Evolutionary conservation across 768 basidiomycete species (phyloP).

Genomic region (Trametes villosa): DNA sequence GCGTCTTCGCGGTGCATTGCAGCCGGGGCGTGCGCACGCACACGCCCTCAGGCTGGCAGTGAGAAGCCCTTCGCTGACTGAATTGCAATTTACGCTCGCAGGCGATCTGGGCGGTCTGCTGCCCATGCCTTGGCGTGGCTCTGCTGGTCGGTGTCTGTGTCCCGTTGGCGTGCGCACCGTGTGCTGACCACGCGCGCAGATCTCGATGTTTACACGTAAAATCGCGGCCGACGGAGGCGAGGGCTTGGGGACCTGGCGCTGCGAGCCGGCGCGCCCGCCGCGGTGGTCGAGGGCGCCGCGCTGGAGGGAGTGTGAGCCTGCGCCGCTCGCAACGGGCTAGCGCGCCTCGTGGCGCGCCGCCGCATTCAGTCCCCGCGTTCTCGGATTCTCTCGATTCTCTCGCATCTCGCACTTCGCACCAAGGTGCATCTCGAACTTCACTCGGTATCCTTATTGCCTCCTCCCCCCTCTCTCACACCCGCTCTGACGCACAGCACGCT

Average conservation of each 20-base stretch:
- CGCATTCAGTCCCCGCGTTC: neutral
- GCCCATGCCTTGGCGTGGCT: constrained; percentile 68
- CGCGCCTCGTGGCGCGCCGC: constrained; percentile 20
- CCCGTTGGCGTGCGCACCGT: neutral
- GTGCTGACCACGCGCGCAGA: constrained; percentile 23
- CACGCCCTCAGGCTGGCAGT: too few species aligned
- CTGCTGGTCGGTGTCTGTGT: constrained; percentile 52
- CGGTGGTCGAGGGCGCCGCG: constrained; percentile 7
- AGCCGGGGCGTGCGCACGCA: constrained; percentile 1
- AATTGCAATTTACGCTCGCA: constrained; percentile 32
- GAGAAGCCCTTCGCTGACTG: neutral
- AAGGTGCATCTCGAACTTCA: neutral
- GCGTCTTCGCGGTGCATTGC: constrained; percentile 13
- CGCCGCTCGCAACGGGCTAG: constrained; percentile 21
- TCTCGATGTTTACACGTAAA: constrained; percentile 34
- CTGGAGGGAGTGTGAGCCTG: constrained; percentile 21
- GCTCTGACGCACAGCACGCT: constrained; percentile 13
- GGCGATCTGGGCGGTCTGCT: constrained; percentile 77
- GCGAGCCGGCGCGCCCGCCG: constrained; percentile 1
- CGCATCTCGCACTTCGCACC: too few species aligned
- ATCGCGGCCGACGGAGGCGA: constrained; percentile 18
- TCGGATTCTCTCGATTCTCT: constrained; percentile 2
- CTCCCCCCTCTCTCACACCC: neutral
- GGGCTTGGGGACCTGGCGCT: constrained; percentile 15
- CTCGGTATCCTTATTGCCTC: constrained; percentile 25